These are phyloP conservation scores for Pleurotus citrinopileatus DNA, from an alignment of 768 basidiomycete species.

Conservation along the genomic window DNA sequence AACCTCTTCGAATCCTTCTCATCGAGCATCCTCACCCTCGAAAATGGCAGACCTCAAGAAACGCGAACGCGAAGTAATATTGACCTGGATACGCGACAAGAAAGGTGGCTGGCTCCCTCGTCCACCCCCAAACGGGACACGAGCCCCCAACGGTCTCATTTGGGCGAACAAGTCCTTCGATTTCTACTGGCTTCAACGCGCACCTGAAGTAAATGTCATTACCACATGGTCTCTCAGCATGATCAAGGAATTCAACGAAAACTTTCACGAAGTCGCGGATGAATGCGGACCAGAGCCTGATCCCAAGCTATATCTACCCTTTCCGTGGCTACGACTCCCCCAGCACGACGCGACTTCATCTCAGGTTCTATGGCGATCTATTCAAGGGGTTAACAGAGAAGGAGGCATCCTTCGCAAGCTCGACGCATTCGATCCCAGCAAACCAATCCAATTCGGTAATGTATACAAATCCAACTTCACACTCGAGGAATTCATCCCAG, in stretches of 20 bases:
- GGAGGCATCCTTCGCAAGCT: neutral
- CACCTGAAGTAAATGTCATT: neutral
- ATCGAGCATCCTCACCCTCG: too few relatives aligned
- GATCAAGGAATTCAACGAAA: constrained; percentile 6
- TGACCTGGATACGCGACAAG: neutral
- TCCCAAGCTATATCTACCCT: neutral
- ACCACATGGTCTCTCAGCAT: constrained; percentile 5
- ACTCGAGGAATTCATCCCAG: constrained; percentile 21
- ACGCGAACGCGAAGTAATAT: neutral
- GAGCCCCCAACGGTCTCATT: neutral
- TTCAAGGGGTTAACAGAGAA: neutral
- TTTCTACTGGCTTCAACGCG: neutral
- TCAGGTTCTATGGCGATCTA: too few relatives aligned
- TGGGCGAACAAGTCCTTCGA: neutral
- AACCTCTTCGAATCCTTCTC: too few relatives aligned
- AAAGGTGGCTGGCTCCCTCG: neutral
- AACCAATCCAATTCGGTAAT: neutral
- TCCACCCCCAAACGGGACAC: neutral
- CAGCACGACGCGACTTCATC: too few relatives aligned
- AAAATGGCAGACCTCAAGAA: neutral
- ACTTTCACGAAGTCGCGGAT: neutral
- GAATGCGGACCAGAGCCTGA: constrained; percentile 3
- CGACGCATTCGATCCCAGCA: neutral
- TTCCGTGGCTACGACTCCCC: neutral
- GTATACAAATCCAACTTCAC: constrained; percentile 12